A percentile compares a stretch with the other conserved stretches of the same genome.
Evolutionary conservation across 768 basidiomycete genomes (phyloP).

Genomic region (Fibroporia radiculosa): DNA sequence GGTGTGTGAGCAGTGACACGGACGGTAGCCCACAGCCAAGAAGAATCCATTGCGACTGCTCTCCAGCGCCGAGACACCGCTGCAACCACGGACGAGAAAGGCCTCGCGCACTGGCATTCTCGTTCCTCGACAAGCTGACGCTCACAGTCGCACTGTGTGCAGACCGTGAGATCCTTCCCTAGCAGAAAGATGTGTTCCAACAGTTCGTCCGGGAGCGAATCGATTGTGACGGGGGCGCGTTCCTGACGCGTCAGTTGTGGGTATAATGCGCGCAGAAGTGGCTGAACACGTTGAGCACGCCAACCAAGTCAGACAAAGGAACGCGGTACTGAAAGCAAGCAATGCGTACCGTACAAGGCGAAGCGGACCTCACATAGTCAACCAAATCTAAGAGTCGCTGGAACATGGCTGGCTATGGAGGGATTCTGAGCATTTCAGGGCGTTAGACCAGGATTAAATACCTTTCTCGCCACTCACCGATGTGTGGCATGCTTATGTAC

Average conservation of each 20-base stretch:
- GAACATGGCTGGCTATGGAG: too few relatives aligned
- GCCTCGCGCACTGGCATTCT: background rate
- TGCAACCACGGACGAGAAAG: background rate
- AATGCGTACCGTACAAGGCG: too few relatives aligned
- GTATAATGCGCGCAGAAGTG: background rate
- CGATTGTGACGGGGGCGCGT: background rate
- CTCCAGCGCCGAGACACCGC: background rate
- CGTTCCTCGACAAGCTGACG: background rate
- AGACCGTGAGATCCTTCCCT: background rate
- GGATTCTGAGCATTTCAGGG: too few relatives aligned
- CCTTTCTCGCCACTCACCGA: too few relatives aligned
- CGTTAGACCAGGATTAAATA: too few relatives aligned
- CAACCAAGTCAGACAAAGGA: too few relatives aligned
- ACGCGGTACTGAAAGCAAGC: too few relatives aligned
- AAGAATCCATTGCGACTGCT: background rate
- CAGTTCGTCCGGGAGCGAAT: background rate
- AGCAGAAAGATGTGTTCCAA: slow-evolving; percentile 3
- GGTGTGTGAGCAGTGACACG: background rate
- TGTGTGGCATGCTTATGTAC: too few relatives aligned
- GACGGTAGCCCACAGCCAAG: background rate
- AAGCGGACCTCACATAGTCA: too few relatives aligned
- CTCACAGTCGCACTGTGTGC: too few relatives aligned
- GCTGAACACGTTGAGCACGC: too few relatives aligned
- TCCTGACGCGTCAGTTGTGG: background rate
- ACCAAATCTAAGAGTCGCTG: too few relatives aligned